These are phyloP conservation scores for Endothia cerciana DNA, from an alignment of 2,329 filamentous ascomycete species.

Conservation along the genomic window DNA sequence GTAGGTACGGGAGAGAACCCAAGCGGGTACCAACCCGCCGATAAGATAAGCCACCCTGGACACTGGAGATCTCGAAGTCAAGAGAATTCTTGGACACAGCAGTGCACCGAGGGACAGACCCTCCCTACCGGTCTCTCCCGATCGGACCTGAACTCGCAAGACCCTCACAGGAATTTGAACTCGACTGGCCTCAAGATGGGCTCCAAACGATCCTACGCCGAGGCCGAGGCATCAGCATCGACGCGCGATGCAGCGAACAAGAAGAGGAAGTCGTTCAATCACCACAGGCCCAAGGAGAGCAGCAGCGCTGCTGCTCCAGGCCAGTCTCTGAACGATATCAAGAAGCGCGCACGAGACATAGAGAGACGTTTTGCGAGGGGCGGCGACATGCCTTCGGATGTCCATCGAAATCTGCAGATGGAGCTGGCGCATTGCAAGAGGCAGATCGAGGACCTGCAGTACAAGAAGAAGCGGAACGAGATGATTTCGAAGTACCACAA, in stretches of 20 bases:
- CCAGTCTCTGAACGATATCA: constrained; percentile 47
- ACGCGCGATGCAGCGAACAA: constrained; percentile 28
- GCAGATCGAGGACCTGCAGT: constrained; percentile 62
- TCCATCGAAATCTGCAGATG: constrained; percentile 70
- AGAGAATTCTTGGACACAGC: not conserved
- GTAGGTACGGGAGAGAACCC: not conserved
- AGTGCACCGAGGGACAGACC: not conserved
- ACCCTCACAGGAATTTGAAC: not conserved
- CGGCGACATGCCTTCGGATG: constrained; percentile 67
- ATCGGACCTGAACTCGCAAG: no score
- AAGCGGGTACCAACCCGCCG: not conserved
- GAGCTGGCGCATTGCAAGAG: constrained; percentile 69
- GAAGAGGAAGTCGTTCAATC: constrained; percentile 40
- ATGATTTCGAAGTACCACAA: constrained; percentile 84
- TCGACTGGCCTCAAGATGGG: constrained; percentile 33
- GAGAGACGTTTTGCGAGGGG: constrained; percentile 66
- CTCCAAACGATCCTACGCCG: constrained; percentile 36
- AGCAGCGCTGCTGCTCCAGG: constrained; percentile 51
- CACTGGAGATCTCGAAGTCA: not conserved
- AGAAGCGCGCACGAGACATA: constrained; percentile 73
- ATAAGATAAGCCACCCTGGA: constrained; percentile 18
- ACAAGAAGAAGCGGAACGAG: constrained; percentile 64
- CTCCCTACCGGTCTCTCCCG: not conserved
- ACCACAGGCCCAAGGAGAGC: constrained; percentile 48
- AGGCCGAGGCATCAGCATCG: constrained; percentile 32